Evolutionary conservation across 2,329 filamentous ascomycete species (phyloP), one percentile per base, ranked within the genome.

Genomic region (Pseudopyricularia javanii): DNA sequence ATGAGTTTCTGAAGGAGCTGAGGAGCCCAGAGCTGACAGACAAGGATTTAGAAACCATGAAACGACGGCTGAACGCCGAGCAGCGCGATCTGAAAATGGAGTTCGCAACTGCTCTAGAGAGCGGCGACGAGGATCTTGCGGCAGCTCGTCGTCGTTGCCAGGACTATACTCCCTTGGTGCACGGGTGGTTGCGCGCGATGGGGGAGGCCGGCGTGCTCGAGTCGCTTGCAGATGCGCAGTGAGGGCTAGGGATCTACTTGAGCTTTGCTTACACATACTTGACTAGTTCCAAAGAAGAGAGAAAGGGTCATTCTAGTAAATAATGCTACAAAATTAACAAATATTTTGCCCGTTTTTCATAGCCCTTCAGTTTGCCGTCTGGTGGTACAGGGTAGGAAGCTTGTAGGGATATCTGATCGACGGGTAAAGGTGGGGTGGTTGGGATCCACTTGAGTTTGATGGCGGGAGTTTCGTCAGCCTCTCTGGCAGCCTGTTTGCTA

Each of bases 151-250:
- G 68, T 67, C 2, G 72, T 74, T 12, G 77, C 80, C 54, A 70
- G 60, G 86, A 94, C 61, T 87, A 86, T 61, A 82, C 79, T 0
- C 79, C 81, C 1, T 79, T 82, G 1, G 74, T 91, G 22, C 80
- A 86, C 59, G 71, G 68, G 35, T 91, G 87, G 82, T 24, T 43
- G 30, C 30, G 34, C 22, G 32, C 34, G 26, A 50, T 50, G 49
- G 22, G 33, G 9, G 49, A 50, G 15, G 49, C 49, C 32, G 49
- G 34, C 33, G 34, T 50, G 2, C 8, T 50, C 32, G 33, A 40
- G 15, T 12, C 49, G 3, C 11, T 34, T 15, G 49, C 33, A 24
- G 49, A 50, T 26, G 33, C 32, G 49, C 32, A 45, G 24, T 45
- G 24, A 30, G 28, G 22, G 40, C 22, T 17, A 9, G 12, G 37